Conservation (phyloP, 2,329 filamentous ascomycete species). For the Cladosporium sp. region DNA sequence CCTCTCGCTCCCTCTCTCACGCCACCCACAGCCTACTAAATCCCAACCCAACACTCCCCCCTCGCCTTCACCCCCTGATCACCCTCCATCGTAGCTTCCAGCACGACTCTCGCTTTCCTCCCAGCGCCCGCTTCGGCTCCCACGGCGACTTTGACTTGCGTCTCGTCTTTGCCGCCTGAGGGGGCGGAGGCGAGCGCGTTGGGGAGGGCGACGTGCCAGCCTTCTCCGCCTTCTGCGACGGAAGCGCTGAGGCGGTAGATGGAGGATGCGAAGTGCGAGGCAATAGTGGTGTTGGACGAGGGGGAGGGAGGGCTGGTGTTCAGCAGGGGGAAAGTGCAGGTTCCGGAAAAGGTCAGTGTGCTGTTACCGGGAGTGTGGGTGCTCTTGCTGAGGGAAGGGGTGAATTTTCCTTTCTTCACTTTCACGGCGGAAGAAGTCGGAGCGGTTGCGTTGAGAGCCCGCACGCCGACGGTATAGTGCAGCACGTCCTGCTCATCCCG, state of each 20-base stretch:
- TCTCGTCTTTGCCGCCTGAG: not conserved
- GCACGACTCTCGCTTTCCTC: conserved; percentile 45
- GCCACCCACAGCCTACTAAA: too few relatives aligned
- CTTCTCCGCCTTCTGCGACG: conserved; percentile 36
- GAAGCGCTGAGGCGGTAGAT: conserved; percentile 46
- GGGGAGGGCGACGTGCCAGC: conserved; percentile 44
- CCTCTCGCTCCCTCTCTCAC: too few relatives aligned
- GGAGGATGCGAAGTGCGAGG: conserved; percentile 41
- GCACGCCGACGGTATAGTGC: conserved; percentile 47
- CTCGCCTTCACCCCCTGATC: too few relatives aligned
- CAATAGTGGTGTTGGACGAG: conserved; percentile 27
- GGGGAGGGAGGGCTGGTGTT: conserved; percentile 45
- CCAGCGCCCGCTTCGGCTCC: conserved; percentile 38
- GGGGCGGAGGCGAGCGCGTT: conserved; percentile 4
- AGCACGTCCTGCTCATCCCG: conserved; percentile 43
- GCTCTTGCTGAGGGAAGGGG: not conserved
- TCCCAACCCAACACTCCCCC: too few relatives aligned
- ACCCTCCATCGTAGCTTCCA: too few relatives aligned
- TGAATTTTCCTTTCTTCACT: conserved; percentile 3
- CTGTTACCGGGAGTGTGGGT: conserved; percentile 20
- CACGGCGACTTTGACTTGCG: conserved; percentile 32
- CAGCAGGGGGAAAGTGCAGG: conserved; percentile 45
- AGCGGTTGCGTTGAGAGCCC: conserved; percentile 36
- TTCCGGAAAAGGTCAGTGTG: conserved; percentile 24
- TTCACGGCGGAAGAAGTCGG: conserved; percentile 21